These are phyloP conservation scores for Eucalyptus coolabah DNA, from an alignment of 345 rosid genomes.

Conservation along the genomic window DNA sequence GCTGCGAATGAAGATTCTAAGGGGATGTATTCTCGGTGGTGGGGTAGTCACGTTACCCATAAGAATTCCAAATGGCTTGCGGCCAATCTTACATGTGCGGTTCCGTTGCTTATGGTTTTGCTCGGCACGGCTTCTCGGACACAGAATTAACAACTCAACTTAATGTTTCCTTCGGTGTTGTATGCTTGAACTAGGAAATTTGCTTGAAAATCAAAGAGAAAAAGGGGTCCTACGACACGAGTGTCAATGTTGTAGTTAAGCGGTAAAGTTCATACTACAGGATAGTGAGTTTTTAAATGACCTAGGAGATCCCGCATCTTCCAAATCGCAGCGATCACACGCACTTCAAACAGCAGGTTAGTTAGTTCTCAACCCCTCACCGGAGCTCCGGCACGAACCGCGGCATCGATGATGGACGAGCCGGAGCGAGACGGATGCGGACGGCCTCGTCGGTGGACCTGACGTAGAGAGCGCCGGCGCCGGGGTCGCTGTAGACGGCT, in stretches of 20 bases:
- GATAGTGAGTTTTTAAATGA: background rate
- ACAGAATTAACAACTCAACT: background rate
- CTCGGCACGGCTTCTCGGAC: background rate
- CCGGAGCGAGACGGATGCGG: no score
- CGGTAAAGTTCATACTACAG: background rate
- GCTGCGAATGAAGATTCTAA: slow-evolving; percentile 24
- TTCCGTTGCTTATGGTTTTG: background rate
- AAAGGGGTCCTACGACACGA: background rate
- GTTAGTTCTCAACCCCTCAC: no score
- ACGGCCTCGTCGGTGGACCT: no score
- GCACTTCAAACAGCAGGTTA: background rate
- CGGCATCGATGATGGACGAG: no score
- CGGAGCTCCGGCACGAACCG: no score
- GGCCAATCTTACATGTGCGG: slow-evolving; percentile 83
- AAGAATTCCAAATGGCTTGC: slow-evolving; percentile 96
- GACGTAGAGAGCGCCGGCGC: no score
- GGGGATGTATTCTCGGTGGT: slow-evolving; percentile 93
- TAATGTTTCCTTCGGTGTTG: background rate
- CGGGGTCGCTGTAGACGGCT: no score
- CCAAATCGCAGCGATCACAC: no score
- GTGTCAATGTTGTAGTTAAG: background rate
- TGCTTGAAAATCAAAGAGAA: background rate
- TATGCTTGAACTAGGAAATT: background rate
- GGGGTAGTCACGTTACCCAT: slow-evolving; percentile 94
- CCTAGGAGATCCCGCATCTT: background rate